Evolutionary conservation across 225 moss, liverwort and hornwort species (phyloP).

Genomic region (Thuidium tamariscinum): DNA sequence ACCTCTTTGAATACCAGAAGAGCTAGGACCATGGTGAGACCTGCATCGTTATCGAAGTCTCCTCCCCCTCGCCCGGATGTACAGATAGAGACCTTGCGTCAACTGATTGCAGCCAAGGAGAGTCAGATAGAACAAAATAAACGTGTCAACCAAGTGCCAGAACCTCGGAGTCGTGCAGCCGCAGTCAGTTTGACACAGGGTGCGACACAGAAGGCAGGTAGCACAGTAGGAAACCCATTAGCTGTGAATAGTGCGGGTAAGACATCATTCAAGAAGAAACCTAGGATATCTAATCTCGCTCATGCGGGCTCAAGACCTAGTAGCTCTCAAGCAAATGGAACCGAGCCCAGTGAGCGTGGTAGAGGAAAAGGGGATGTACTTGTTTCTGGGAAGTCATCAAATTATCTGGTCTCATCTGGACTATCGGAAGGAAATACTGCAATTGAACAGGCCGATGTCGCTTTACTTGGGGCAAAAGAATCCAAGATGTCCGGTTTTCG

Average conservation of each 20-base stretch:
- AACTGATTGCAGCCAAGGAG: constrained; percentile 62
- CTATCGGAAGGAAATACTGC: background rate
- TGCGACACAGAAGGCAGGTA: background rate
- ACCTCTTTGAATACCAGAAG: constrained; percentile 10
- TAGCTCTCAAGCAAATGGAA: background rate
- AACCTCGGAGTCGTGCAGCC: background rate
- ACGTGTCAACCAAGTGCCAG: constrained; percentile 6
- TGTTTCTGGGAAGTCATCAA: background rate
- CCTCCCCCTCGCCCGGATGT: constrained; percentile 15
- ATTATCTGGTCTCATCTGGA: background rate
- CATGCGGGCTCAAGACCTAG: background rate
- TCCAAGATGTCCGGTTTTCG: background rate
- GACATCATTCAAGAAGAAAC: background rate
- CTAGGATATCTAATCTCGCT: background rate
- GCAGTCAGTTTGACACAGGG: background rate
- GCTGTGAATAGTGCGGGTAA: background rate
- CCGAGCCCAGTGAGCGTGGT: background rate
- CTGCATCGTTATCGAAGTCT: constrained; percentile 10
- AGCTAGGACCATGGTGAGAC: constrained; percentile 2
- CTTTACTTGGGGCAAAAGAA: background rate
- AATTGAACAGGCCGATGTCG: background rate
- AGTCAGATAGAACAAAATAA: constrained; percentile 43
- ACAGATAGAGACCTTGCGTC: constrained; percentile 58
- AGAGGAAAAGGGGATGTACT: background rate
- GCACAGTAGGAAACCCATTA: background rate